Evolutionary conservation across 1,139 yeast genomes (phyloP).

Genomic region (Nadsonia commutata): DNA sequence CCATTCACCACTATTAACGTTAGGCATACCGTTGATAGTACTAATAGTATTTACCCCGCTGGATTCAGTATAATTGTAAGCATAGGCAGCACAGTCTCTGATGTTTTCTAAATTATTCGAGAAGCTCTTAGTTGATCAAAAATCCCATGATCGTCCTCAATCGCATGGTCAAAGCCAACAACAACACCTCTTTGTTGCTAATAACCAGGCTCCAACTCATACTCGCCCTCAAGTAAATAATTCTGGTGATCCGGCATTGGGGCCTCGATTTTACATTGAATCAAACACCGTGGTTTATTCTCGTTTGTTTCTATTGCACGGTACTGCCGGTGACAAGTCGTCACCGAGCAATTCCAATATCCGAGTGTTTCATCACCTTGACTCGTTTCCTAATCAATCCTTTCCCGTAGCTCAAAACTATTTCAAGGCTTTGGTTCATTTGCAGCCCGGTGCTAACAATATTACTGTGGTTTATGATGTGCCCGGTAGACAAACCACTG

Average conservation of each 20-base stretch:
- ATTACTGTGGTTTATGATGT: slow-evolving; percentile 17
- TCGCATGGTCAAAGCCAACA: no score
- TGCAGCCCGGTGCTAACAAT: slow-evolving; percentile 42
- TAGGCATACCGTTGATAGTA: no score
- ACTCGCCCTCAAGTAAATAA: background rate
- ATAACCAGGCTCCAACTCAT: background rate
- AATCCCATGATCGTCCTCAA: no score
- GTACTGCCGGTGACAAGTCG: slow-evolving; percentile 19
- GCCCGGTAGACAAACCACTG: slow-evolving; percentile 9
- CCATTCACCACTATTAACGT: slow-evolving; percentile 31
- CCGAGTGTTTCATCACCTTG: slow-evolving; percentile 31
- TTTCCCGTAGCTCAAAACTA: slow-evolving; percentile 56
- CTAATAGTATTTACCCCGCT: no score
- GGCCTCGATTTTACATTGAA: slow-evolving; percentile 13
- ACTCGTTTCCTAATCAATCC: slow-evolving; percentile 52
- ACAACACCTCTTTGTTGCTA: background rate
- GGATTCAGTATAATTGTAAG: slow-evolving; percentile 53
- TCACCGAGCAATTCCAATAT: slow-evolving; percentile 20
- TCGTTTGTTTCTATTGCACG: slow-evolving; percentile 20
- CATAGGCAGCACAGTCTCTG: slow-evolving; percentile 72
- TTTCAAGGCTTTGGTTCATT: slow-evolving; percentile 63
- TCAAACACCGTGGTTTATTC: slow-evolving; percentile 18
- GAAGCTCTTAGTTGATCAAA: no score
- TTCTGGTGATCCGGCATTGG: slow-evolving; percentile 9
- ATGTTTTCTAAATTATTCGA: no score